phyloP scores from a whole-genome alignment of 495 filamentous ascomycete genomes.

The Annulohypoxylon bovei region DNA sequence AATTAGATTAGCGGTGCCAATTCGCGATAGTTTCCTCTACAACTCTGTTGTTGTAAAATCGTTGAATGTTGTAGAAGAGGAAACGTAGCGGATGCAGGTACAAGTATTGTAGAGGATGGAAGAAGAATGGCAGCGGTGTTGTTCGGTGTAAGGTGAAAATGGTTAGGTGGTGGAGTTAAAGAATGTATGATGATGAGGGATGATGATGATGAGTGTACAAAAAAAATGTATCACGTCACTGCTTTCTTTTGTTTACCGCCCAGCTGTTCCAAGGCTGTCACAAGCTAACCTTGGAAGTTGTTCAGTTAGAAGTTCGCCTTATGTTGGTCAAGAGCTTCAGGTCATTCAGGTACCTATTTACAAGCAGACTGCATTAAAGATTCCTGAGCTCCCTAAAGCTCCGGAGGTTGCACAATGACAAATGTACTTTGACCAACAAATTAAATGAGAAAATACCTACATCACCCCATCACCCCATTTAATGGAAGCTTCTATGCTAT shows the following conservation, averaged over 20 bases:
- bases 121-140: conserved; percentile 21
- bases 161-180: conserved; percentile 23
- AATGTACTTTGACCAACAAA: background rate
- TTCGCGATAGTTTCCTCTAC: background rate
- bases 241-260: conserved; percentile 38
- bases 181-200: conserved; percentile 36
- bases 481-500: background rate
- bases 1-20: background rate
- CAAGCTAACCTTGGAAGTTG: background rate
- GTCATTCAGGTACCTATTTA: background rate
- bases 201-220: conserved; percentile 24
- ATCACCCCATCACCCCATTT: background rate
- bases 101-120: conserved; percentile 14
- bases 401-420: background rate
- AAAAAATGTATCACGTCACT: conserved; percentile 42
- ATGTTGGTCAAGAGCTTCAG: background rate
- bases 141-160: conserved; percentile 8
- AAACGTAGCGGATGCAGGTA: background rate
- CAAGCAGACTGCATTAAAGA: background rate
- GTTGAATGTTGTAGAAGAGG: background rate
- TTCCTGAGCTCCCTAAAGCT: background rate
- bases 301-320: conserved; percentile 18
- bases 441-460: conserved; percentile 6
- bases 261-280: background rate
- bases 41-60: background rate